Evolutionary conservation across 2,329 filamentous ascomycete species (phyloP), one percentile per base, ranked within the genome.

Genomic region (Akanthomyces lecanii): DNA sequence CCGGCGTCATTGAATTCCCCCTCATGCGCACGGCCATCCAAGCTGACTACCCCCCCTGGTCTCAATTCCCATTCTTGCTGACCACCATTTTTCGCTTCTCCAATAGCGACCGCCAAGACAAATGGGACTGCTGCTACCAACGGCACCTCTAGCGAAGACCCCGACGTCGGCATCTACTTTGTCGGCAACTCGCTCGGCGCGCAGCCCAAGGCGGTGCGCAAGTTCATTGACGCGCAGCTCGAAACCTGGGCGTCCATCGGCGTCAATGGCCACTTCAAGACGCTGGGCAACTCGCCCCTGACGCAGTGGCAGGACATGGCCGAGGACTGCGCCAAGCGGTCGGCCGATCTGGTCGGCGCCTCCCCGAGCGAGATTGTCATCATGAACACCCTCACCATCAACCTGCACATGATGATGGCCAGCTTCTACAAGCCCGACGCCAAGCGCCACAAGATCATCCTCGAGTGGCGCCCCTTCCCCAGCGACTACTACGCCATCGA

Each of bases 391-490:
- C 76, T 97, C 70, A 96, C 91, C 2, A 85, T 83, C 25, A 96
- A 96, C 73, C 73, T 96, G 64, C 91, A 96, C 73, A 75, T 96
- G 18, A 79, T 95, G 70, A 87, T 96, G 87, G 88, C 89, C 8
- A 91, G 89, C 75, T 96, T 96, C 77, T 96, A 94, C 77, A 81
- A 78, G 60, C 91, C 91, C 0, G 89, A 82, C 0, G 71, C 81
- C 76, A 75, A 75, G 68, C 74, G 80, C 45, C 89, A 89, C 77
- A 95, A 94, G 78, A 89, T 96, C 66, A 89, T 96, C 59, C 81
- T 94, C n/a, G 92, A 97, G 74, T 91, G 90, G 75, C 92, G 92
- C 71, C 91, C 92, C 0, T 97, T 97, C 68, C 93, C 92, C 0
- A 93, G 89, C 73, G 92, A 97, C 71, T 72, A 92, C 84, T 96